Evolutionary conservation across 768 basidiomycete genomes (phyloP), one percentile per base, ranked within the genome.

Genomic region (Asterophora lycoperdoides): DNA sequence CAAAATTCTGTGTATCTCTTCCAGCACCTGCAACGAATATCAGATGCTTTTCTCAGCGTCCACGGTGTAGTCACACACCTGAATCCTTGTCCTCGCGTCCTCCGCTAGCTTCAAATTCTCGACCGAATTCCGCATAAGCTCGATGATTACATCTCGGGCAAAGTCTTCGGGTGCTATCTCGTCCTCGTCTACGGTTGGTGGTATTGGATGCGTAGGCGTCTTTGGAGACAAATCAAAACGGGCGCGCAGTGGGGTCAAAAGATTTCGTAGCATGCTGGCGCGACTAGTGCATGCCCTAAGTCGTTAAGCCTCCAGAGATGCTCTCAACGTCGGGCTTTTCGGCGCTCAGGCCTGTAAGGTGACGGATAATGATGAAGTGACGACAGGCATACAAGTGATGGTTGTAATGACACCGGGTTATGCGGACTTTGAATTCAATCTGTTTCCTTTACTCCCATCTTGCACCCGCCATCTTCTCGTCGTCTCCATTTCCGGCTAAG

Each of bases 1-100:
- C 73, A 91, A 74, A 18, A 85, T 79, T 13, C 80, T 71, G 46
- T 81, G 78, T 34, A 92, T 81, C 59, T 89, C 85, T 15, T 69
- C 67, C 48, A 89, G 62, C 32, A 81, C 75, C 87, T 89, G 46
- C 13, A 19, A 18, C 23, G 6, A 23, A 23, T 23, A n/a, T n/a
- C n/a, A n/a, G n/a, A n/a, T n/a, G n/a, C n/a, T n/a, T n/a, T n/a
- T n/a, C 28, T 32, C 7, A 9, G 28, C 15, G 17, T 15, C 6
- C 20, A 45, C 34, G n/a, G 9, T 11, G 39, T 8, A 15, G 9
- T 17, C 37, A 64, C 70, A 51, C 57, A 89, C 87, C 75, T 81
- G 77, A 35, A 76, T 70, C 56, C 75, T 72, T 0, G 70, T 69
- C 47, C 64, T 56, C 28, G 71, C 56, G 41, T 72, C 71, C 41